Conservation (phyloP, 164 flowering plant species). For the Santalum album region DNA sequence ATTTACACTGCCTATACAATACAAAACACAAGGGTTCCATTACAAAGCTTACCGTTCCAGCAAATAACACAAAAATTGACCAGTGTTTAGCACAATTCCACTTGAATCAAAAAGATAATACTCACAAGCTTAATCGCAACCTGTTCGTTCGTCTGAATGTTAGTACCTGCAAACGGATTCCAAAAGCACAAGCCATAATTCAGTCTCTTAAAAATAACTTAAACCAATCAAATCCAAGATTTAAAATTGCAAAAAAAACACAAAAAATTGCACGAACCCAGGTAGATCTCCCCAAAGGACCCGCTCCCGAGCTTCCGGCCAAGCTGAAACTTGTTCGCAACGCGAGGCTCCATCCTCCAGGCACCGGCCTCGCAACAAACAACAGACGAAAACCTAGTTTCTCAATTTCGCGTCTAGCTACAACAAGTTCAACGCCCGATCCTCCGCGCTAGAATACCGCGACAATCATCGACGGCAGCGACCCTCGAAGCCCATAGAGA, state of each 20-base stretch:
- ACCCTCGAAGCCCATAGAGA: neutral
- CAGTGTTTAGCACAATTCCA: no score
- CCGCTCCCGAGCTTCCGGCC: constrained; percentile 94
- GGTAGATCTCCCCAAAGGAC: constrained; percentile 88
- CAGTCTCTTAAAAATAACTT: no score
- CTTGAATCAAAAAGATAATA: constrained; percentile 3
- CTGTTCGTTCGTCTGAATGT: constrained; percentile 81
- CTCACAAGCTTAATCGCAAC: constrained; percentile 90
- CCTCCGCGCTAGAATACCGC: neutral
- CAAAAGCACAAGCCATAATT: neutral
- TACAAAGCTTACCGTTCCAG: neutral
- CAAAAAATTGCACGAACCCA: constrained; percentile 31
- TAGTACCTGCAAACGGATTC: constrained; percentile 45
- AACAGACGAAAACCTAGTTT: neutral
- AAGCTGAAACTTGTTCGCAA: constrained; percentile 72
- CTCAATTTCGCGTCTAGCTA: neutral
- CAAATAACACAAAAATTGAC: neutral
- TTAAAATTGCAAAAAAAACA: neutral
- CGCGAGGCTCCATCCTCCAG: constrained; percentile 84
- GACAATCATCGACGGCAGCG: neutral
- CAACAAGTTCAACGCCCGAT: no score
- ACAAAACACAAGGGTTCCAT: no score
- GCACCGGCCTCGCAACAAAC: neutral
- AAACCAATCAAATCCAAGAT: no score
- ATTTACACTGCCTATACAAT: no score